Base-by-base conservation (phyloP, 148 eudicot genomes). In the Suaeda aralocaspica region DNA sequence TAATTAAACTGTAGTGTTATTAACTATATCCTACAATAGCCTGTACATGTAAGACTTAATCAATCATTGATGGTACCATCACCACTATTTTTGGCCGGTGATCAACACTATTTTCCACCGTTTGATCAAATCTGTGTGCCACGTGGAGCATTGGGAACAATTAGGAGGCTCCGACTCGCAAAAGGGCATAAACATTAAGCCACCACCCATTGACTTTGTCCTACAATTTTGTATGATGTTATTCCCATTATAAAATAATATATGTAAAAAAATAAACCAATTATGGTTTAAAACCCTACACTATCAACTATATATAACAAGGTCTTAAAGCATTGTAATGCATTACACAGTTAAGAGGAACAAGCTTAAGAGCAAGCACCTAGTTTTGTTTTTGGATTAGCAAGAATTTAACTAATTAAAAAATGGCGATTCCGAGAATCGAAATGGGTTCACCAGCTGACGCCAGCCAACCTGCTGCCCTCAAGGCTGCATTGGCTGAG, bases 401-500 rank as follows among this genome's bases (percentile, higher is more conserved):
- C 9, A 33, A 76, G 66, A n/a, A n/a, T 33, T 19, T 18, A 14
- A 33, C 24, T 16, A 30, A 15, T 26, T 15, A 29, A 10, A 73
- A 55, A 78, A 90, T 90, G 96, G 82, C 90, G 13, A 50, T 88
- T 67, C 74, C 78, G 1, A 79, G 82, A 79, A 81, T 90, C 19
- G 84, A 81, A 1, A 8, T 90, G 11, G 92, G 92, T 16, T 62
- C 42, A 42, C 66, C 84, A 0, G 81, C 84, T 0, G 92, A 87
- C 76, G 89, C 72, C 11, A 64, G 59, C 67, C 83, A 81, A 46
- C 88, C 87, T 0, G 85, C 82, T 19, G 82, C 92, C 62, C 76
- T 87, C 22, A 87, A 75, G 79, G 96, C 96, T 1, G 96, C 84
- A 10, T 58, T 84, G 22, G 96, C 92, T 14, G 92, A 90, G 88